Conservation (phyloP, 768 basidiomycete genomes). For the Kwoniella heveanensis region DNA sequence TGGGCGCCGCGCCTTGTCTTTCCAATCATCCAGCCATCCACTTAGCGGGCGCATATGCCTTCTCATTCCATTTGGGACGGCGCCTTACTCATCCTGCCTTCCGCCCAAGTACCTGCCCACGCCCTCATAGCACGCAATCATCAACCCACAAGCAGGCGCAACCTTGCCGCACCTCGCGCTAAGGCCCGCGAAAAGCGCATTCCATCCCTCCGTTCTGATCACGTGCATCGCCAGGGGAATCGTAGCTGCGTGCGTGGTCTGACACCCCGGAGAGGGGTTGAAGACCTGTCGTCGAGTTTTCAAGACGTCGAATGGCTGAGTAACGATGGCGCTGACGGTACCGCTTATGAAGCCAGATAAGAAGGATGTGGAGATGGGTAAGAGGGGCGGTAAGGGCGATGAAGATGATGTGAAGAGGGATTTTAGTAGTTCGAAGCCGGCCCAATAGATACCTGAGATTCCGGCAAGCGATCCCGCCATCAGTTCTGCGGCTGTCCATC, state of each 20-base stretch:
- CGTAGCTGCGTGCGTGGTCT: slow-evolving; percentile 59
- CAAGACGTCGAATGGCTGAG: slow-evolving; percentile 93
- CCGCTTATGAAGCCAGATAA: slow-evolving; percentile 88
- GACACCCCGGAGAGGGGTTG: slow-evolving; percentile 47
- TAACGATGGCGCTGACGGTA: slow-evolving; percentile 77
- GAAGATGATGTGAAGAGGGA: slow-evolving; percentile 62
- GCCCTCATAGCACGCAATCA: slow-evolving; percentile 94
- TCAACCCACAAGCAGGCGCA: slow-evolving; percentile 95
- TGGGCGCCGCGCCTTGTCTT: too few relatives aligned
- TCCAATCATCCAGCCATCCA: too few relatives aligned
- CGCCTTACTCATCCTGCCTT: slow-evolving; percentile 14
- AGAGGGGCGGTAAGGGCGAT: slow-evolving; percentile 41
- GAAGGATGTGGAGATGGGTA: slow-evolving; percentile 72
- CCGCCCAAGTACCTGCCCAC: slow-evolving; percentile 53
- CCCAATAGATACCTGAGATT: slow-evolving; percentile 75
- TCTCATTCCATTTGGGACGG: too few relatives aligned
- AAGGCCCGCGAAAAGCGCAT: slow-evolving; percentile 80
- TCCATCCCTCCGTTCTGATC: slow-evolving; percentile 72
- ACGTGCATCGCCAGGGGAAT: slow-evolving; percentile 71
- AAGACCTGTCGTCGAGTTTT: slow-evolving; percentile 89
- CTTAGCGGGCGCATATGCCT: too few relatives aligned
- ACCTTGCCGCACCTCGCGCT: slow-evolving; percentile 90
- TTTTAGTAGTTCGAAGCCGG: slow-evolving; percentile 86
- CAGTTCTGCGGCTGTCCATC: neutral
- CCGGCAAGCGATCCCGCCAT: neutral